These are phyloP conservation scores for Gossypium gossypioides DNA, from an alignment of 441 rosid genomes.

Conservation along the genomic window DNA sequence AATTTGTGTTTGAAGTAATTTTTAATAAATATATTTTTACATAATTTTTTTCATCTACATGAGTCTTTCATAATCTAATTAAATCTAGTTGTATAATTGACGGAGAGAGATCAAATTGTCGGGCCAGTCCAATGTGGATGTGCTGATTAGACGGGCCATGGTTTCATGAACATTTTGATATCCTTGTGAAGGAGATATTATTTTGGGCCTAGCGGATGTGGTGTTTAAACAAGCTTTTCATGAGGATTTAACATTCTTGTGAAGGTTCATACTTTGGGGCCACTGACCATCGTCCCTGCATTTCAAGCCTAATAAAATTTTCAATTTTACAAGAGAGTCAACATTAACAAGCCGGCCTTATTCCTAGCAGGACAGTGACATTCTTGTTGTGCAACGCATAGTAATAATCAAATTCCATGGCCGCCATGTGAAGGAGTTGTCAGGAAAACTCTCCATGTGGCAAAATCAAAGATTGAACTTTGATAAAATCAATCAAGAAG, in stretches of 20 bases:
- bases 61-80: too few relatives aligned
- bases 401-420: not conserved
- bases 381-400: not conserved
- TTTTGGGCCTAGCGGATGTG: too few relatives aligned
- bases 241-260: not conserved
- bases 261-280: not conserved
- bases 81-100: too few relatives aligned
- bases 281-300: not conserved
- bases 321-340: not conserved
- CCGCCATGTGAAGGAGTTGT: not conserved
- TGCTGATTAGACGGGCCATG: too few relatives aligned
- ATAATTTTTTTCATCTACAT: too few relatives aligned
- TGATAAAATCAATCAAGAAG: not conserved
- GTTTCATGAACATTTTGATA: too few relatives aligned
- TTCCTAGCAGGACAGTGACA: not conserved
- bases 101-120: too few relatives aligned
- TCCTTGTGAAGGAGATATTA: too few relatives aligned
- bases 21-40: too few relatives aligned
- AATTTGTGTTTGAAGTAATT: too few relatives aligned
- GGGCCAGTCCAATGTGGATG: too few relatives aligned
- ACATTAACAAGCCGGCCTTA: not conserved
- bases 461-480: not conserved
- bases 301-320: not conserved
- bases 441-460: not conserved
- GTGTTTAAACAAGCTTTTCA: too few relatives aligned